These are phyloP conservation scores for Rhodotorula glutinis DNA, from an alignment of 1,284 basidiomycete genomes.

Conservation along the genomic window DNA sequence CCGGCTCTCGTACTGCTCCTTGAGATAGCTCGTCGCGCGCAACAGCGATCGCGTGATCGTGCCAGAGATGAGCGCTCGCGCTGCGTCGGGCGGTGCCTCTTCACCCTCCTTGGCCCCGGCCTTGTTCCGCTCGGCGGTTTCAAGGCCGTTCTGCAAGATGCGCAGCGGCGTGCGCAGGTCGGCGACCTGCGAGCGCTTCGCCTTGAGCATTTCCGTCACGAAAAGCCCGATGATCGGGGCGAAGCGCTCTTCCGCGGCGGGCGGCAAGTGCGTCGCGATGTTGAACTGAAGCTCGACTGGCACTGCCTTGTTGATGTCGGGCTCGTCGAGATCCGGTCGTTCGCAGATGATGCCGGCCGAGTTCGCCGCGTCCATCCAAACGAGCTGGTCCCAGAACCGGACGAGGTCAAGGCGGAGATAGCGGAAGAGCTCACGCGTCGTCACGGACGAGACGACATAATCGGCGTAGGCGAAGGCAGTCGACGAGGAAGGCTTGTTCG, in stretches of 20 bases:
- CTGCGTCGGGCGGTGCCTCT: slow-evolving; percentile 54
- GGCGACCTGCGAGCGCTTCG: slow-evolving; percentile 61
- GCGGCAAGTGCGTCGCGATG: slow-evolving; percentile 84
- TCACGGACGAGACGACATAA: slow-evolving; percentile 85
- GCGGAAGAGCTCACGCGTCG: slow-evolving; percentile 91
- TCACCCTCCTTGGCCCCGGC: slow-evolving; percentile 70
- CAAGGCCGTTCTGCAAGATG: slow-evolving; percentile 63
- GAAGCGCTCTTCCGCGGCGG: slow-evolving; percentile 77
- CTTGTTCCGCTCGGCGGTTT: slow-evolving; percentile 55
- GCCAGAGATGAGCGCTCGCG: slow-evolving; percentile 71
- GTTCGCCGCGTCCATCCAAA: slow-evolving; percentile 96
- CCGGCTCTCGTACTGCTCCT: slow-evolving; percentile 62
- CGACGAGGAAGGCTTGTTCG: slow-evolving; percentile 86
- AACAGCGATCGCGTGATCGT: slow-evolving; percentile 79
- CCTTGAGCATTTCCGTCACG: slow-evolving; percentile 76
- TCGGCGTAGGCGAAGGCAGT: slow-evolving; percentile 93
- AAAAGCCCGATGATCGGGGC: slow-evolving; percentile 71
- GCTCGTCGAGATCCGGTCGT: slow-evolving; percentile 64
- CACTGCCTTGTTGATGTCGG: slow-evolving; percentile 43
- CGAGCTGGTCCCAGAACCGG: slow-evolving; percentile 87
- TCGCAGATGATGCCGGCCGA: slow-evolving; percentile 85
- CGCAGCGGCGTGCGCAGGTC: slow-evolving; percentile 67
- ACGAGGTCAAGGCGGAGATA: slow-evolving; percentile 84
- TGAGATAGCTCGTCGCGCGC: slow-evolving; percentile 56
- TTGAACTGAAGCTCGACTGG: slow-evolving; percentile 92